phyloP scores from a whole-genome alignment of 2,329 filamentous ascomycete species.

The Colletotrichum spaethianum region DNA sequence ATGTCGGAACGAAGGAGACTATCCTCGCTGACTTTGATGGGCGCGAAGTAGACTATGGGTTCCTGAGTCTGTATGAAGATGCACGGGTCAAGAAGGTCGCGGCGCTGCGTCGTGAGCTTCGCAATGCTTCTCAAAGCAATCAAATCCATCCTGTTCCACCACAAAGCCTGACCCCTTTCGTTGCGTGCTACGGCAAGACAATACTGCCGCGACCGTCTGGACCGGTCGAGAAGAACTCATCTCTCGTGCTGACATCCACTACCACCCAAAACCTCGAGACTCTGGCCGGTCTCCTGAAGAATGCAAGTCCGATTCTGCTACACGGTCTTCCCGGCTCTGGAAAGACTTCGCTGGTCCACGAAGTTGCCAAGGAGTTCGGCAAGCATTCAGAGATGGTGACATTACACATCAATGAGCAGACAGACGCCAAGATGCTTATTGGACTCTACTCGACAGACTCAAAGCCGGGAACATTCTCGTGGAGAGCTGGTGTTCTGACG shows the following conservation, averaged over 20 bases:
- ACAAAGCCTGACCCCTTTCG: constrained; percentile 70
- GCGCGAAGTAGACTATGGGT: constrained; percentile 81
- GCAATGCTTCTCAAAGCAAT: constrained; percentile 44
- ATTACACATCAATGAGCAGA: constrained; percentile 97
- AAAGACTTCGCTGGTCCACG: constrained; percentile 89
- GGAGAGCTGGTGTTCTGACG: constrained; percentile 93
- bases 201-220: constrained; percentile 76
- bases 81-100: constrained; percentile 63
- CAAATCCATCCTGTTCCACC: constrained; percentile 44
- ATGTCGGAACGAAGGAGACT: constrained; percentile 73
- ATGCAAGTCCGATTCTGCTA: constrained; percentile 80
- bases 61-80: constrained; percentile 74
- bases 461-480: constrained; percentile 89
- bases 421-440: constrained; percentile 95
- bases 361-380: constrained; percentile 84
- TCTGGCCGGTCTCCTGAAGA: constrained; percentile 78
- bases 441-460: constrained; percentile 93
- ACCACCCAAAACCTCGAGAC: constrained; percentile 79
- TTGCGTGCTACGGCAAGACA: constrained; percentile 75
- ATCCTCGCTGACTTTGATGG: constrained; percentile 84
- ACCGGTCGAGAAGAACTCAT: constrained; percentile 54
- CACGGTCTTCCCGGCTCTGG: constrained; percentile 88
- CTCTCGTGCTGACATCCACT: constrained; percentile 79
- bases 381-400: constrained; percentile 90
- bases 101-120: constrained; percentile 56